Base-by-base conservation (phyloP, 2,329 filamentous ascomycete species). In the Myriosclerotinia duriaeana region DNA sequence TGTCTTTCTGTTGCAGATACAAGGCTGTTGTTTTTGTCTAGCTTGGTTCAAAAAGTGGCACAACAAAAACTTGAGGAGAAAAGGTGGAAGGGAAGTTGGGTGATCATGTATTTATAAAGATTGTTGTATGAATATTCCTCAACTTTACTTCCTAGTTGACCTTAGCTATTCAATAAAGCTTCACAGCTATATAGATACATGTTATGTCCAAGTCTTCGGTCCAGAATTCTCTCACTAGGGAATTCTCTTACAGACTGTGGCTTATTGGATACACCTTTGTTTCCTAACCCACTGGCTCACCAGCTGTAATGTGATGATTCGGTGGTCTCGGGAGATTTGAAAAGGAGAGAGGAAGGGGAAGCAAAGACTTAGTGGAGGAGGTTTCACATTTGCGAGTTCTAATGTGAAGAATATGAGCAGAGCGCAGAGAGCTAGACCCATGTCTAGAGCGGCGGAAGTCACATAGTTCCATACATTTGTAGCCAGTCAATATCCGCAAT, bases 391-490 rank as follows among this genome's bases (percentile, higher is more conserved):
- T 1, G 56, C 48, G 53, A 67, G 65, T 38, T 66, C 60, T 30
- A 65, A 58, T n/a, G 66, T 69, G 50, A 63, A 63, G 34, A 63
- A 90, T 66, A 92, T 88, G 66, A 92, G 76, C 46, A 92, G 83
- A 0, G 88, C 88, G 44, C 83, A 84, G 26, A 91, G 76, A 15
- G 88, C 85, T 6, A 91, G 81, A 6, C 89, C 89, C 59, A 84
- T 85, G 76, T 92, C 89, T 48, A 92, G 79, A 1, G 87, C 89
- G 0, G 89, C 89, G 26, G 88, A 90, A 0, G 88, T 86, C 73
- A 91, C 83, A n/a, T 60, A 60, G 44, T 60, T 60, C 56, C 26
- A 17, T 26, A 17, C 6, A 38, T 36, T 5, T 12, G 22, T 2
- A 11, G 9, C 22, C 3, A 11, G 20, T 22, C 4, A 5, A 4